These are phyloP conservation scores for Quercus parvula DNA, from an alignment of 306 rosid species.

Conservation along the genomic window DNA sequence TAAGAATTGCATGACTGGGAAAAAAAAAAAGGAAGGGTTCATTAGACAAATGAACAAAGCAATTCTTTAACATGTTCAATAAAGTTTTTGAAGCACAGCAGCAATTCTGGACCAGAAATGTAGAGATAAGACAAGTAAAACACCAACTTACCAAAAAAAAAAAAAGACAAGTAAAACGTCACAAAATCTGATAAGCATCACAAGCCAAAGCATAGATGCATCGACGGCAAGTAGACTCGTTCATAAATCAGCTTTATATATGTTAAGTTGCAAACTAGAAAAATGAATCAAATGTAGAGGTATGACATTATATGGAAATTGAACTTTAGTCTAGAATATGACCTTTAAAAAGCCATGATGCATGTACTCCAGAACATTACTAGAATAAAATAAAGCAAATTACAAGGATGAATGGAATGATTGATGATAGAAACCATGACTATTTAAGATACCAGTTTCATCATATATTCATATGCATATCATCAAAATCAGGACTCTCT, in stretches of 20 bases:
- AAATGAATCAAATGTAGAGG: not conserved
- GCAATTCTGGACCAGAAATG: not conserved
- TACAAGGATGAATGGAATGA: not conserved
- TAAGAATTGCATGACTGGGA: conserved; percentile 84
- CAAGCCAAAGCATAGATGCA: not conserved
- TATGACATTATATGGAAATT: not conserved
- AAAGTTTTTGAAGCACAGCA: not conserved
- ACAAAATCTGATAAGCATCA: not conserved
- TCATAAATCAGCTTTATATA: not conserved
- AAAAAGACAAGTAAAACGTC: not conserved
- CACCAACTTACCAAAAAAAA: too few species aligned
- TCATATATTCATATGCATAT: not conserved
- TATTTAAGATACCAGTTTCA: not conserved
- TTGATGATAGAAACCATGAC: not conserved
- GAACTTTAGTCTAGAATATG: not conserved
- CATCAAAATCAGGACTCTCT: too few species aligned
- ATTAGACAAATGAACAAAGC: not conserved
- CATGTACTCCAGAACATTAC: not conserved
- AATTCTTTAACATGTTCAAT: not conserved
- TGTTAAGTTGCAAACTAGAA: not conserved
- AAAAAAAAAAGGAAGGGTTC: conserved; percentile 13
- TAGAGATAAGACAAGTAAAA: not conserved
- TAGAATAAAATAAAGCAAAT: not conserved
- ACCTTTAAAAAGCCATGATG: not conserved
- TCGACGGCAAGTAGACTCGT: not conserved